A percentile compares a stretch with the other conserved stretches of the same genome.
phyloP scores from a whole-genome alignment of 2,329 filamentous ascomycete genomes.

The Chrysoporthe deuterocubensis region DNA sequence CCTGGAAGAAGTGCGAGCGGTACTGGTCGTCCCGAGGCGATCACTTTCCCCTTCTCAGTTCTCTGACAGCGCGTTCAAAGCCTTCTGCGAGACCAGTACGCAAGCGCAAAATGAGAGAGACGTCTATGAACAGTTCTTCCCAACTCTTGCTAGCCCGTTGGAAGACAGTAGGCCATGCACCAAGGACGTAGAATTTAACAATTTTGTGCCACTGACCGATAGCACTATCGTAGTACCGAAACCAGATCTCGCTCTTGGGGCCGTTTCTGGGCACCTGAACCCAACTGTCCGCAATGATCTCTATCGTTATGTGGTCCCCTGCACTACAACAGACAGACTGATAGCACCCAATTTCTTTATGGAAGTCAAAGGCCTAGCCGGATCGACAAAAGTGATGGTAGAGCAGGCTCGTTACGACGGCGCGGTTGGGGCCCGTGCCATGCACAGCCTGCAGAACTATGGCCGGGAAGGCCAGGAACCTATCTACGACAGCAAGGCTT shows the following conservation, averaged over 20 bases:
- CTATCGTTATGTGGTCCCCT: slow-evolving; percentile 39
- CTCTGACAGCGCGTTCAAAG: slow-evolving; percentile 35
- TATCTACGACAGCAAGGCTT: too few relatives aligned
- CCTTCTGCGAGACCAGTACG: slow-evolving; percentile 37
- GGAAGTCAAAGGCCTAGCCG: slow-evolving; percentile 43
- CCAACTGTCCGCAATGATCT: slow-evolving; percentile 34
- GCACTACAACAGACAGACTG: slow-evolving; percentile 37
- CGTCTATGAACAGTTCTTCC: slow-evolving; percentile 39
- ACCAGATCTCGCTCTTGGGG: slow-evolving; percentile 41
- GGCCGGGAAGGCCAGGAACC: slow-evolving; percentile 22
- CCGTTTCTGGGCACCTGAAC: slow-evolving; percentile 26
- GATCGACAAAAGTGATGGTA: slow-evolving; percentile 36
- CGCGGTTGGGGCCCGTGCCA: background rate
- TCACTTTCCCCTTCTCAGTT: slow-evolving; percentile 44
- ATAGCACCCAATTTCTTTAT: slow-evolving; percentile 48
- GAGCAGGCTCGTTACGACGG: slow-evolving; percentile 40
- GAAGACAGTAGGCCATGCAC: slow-evolving; percentile 36
- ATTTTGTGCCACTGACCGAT: too few relatives aligned
- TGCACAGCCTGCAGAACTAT: slow-evolving; percentile 7
- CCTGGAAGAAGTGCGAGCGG: slow-evolving; percentile 37
- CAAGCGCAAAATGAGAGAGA: slow-evolving; percentile 38
- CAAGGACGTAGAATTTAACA: background rate
- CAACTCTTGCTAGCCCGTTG: slow-evolving; percentile 39
- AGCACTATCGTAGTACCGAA: slow-evolving; percentile 28
- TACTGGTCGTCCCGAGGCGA: slow-evolving; percentile 34